A percentile compares a stretch with the other conserved stretches of the same genome.
These are phyloP conservation scores for Pleurotus citrinopileatus DNA, from an alignment of 768 basidiomycete species.

Conservation along the genomic window DNA sequence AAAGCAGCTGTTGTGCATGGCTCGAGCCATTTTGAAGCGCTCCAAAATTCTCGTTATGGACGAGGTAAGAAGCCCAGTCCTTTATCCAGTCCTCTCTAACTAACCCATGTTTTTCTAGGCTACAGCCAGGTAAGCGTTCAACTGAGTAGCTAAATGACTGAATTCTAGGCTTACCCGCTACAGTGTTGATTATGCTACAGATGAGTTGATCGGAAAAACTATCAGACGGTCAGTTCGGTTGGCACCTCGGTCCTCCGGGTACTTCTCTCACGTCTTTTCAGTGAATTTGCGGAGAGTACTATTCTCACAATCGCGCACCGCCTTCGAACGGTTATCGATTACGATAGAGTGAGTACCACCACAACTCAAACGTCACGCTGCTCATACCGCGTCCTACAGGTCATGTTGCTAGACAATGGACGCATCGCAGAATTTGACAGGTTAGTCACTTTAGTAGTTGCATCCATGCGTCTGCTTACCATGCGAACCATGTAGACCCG, in stretches of 20 bases:
- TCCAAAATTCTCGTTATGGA: slow-evolving; percentile 84
- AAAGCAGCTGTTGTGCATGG: slow-evolving; percentile 87
- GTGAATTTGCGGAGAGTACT: slow-evolving; percentile 78
- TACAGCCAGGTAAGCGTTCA: slow-evolving; percentile 51
- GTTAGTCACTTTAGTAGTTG: slow-evolving; percentile 22
- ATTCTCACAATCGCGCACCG: slow-evolving; percentile 84
- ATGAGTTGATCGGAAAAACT: slow-evolving; percentile 81
- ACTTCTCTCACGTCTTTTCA: slow-evolving; percentile 24
- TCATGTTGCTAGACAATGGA: slow-evolving; percentile 78
- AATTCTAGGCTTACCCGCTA: not conserved
- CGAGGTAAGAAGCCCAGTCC: slow-evolving; percentile 44
- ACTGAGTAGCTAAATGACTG: not conserved
- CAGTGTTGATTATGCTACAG: slow-evolving; percentile 84
- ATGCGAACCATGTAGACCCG: slow-evolving; percentile 36
- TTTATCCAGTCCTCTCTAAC: not conserved
- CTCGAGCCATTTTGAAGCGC: slow-evolving; percentile 77
- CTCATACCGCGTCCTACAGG: slow-evolving; percentile 34
- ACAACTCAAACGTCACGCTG: not conserved
- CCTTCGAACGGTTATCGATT: slow-evolving; percentile 78
- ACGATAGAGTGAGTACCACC: slow-evolving; percentile 61
- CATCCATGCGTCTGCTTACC: not conserved
- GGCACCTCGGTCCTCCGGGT: not conserved
- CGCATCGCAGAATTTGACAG: slow-evolving; percentile 74
- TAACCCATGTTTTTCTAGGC: slow-evolving; percentile 38
- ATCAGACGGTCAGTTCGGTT: slow-evolving; percentile 51